These are phyloP conservation scores for Venturia asperata DNA, from an alignment of 2,329 filamentous ascomycete species.

Conservation along the genomic window DNA sequence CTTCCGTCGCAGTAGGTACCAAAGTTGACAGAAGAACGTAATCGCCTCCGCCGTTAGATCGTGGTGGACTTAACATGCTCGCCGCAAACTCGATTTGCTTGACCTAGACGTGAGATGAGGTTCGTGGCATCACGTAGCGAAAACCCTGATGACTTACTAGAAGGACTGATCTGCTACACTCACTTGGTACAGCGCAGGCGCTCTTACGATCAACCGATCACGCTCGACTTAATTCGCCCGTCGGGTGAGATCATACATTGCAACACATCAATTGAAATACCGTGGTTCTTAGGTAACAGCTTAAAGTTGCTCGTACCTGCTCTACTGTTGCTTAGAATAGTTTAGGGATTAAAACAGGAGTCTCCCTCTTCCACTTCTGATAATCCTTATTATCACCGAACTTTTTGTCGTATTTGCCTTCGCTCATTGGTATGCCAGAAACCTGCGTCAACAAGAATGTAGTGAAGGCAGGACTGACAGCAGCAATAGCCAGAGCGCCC, in stretches of 20 bases:
- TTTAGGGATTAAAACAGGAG: conserved; percentile 58
- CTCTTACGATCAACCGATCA: background rate
- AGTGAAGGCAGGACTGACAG: conserved; percentile 57
- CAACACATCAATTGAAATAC: too few species aligned
- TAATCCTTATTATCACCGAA: conserved; percentile 60
- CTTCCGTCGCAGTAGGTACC: background rate
- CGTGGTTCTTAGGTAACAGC: too few species aligned
- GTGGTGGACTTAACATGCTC: background rate
- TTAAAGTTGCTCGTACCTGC: background rate
- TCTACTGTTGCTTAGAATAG: conserved; percentile 32
- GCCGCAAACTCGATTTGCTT: background rate
- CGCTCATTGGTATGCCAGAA: conserved; percentile 56
- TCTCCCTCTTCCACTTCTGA: conserved; percentile 60
- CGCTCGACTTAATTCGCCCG: background rate
- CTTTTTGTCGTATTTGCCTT: conserved; percentile 60
- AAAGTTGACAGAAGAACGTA: background rate
- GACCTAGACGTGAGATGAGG: background rate
- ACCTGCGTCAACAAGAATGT: conserved; percentile 57
- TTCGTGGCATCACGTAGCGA: background rate
- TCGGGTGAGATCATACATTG: background rate
- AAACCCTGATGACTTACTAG: background rate
- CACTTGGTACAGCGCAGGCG: background rate
- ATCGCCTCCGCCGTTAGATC: background rate
- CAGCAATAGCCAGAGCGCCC: conserved; percentile 45
- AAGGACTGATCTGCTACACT: background rate